These are phyloP conservation scores for Pyrenophora seminiperda DNA, from an alignment of 2,329 filamentous ascomycete species.

Conservation along the genomic window DNA sequence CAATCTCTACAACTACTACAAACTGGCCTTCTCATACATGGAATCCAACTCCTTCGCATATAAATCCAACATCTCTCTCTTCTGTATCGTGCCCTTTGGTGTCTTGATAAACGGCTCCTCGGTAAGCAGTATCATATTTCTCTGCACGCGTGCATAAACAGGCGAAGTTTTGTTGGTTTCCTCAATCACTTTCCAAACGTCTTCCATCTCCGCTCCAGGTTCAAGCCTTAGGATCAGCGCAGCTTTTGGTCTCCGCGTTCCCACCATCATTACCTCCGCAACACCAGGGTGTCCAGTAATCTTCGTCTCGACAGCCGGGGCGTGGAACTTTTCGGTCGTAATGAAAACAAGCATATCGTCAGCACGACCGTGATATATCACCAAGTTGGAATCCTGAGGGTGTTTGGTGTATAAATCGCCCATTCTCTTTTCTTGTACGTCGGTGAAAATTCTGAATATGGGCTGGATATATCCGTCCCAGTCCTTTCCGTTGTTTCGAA, in stretches of 20 bases:
- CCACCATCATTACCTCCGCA: conserved; percentile 41
- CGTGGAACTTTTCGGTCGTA: conserved; percentile 30
- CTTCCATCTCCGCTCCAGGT: conserved; percentile 44
- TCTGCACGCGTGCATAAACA: conserved; percentile 52
- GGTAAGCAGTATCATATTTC: conserved; percentile 51
- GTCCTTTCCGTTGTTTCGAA: conserved; percentile 9
- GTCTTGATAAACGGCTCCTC: conserved; percentile 54
- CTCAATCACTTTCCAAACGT: conserved; percentile 54
- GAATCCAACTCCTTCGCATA: conserved; percentile 38
- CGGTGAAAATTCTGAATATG: conserved; percentile 25
- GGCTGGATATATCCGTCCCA: conserved; percentile 21
- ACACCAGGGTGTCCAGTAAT: conserved; percentile 34
- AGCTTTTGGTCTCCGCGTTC: conserved; percentile 35
- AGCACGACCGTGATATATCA: conserved; percentile 25
- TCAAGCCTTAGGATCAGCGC: conserved; percentile 34
- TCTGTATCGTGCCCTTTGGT: conserved; percentile 55
- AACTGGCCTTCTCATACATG: conserved; percentile 7
- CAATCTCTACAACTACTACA: too few species aligned
- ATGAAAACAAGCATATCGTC: conserved; percentile 30
- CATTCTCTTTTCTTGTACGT: conserved; percentile 16
- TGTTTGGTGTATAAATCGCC: conserved; percentile 28
- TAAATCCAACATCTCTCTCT: conserved; percentile 47
- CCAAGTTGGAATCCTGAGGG: conserved; percentile 12
- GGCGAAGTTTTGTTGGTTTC: conserved; percentile 50
- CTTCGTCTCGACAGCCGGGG: conserved; percentile 25